Conservation (phyloP, 2,329 filamentous ascomycete species). For the Metarhizium sp. region DNA sequence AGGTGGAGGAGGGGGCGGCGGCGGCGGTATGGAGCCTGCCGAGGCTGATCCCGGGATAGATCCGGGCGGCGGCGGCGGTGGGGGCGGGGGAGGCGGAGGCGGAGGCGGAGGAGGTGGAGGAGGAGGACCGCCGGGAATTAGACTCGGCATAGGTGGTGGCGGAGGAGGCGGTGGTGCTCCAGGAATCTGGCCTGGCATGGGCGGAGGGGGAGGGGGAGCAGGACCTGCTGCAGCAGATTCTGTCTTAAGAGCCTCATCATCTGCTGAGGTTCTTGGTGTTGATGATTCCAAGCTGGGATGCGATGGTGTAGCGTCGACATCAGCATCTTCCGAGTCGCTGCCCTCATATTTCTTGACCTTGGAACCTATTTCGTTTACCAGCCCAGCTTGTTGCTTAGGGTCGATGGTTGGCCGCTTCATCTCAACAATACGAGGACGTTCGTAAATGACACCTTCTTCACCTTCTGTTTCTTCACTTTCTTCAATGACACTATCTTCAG, state of each 20-base stretch:
- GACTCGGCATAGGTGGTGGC: conserved; percentile 36
- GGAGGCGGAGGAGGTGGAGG: conserved; percentile 19
- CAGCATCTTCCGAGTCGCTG: conserved; percentile 62
- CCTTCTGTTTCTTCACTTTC: conserved; percentile 42
- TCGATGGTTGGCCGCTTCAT: conserved; percentile 61
- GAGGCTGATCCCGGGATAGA: conserved; percentile 26
- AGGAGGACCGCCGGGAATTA: conserved; percentile 9
- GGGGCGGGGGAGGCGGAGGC: no score
- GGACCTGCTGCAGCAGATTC: conserved; percentile 33
- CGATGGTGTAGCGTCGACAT: conserved; percentile 61
- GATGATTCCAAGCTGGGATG: conserved; percentile 66
- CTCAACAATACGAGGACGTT: conserved; percentile 72
- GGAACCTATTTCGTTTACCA: conserved; percentile 59
- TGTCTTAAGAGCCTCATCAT: conserved; percentile 50
- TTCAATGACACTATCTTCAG: conserved; percentile 31
- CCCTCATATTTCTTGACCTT: conserved; percentile 66
- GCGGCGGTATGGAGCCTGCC: conserved; percentile 12
- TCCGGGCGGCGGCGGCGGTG: no score
- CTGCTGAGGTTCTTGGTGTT: conserved; percentile 56
- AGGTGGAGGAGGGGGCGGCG: conserved; percentile 55
- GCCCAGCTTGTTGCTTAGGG: conserved; percentile 57
- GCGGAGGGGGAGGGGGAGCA: conserved; percentile 13
- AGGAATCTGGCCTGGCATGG: conserved; percentile 23
- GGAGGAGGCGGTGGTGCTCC: conserved; percentile 22
- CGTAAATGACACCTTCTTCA: conserved; percentile 56